A percentile compares a stretch with the other conserved stretches of the same genome.
phyloP scores from a whole-genome alignment of 208 protist species.

The Naegleria gruberi region DNA sequence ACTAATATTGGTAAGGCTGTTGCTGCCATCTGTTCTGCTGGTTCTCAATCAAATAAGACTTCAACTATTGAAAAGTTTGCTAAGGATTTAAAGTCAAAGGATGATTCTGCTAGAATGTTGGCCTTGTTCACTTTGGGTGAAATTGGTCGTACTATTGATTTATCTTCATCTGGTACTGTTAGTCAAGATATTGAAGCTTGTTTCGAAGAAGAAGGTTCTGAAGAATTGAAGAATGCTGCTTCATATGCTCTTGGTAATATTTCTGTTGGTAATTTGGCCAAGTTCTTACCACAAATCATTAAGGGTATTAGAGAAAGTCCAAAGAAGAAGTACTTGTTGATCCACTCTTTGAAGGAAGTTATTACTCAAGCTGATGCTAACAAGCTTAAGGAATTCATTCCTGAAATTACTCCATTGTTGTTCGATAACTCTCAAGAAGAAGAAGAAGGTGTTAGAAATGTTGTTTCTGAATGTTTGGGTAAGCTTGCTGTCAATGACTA shows the following conservation, averaged over 20 bases:
- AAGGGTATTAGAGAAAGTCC: conserved; percentile 43
- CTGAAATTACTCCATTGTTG: conserved; percentile 33
- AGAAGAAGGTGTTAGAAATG: conserved; percentile 62
- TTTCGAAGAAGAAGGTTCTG: conserved; percentile 44
- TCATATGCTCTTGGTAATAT: conserved; percentile 52
- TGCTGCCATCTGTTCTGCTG: neutral
- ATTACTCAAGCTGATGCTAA: conserved; percentile 12
- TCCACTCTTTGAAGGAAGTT: conserved; percentile 60
- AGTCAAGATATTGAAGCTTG: conserved; percentile 28
- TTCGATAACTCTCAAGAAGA: conserved; percentile 39
- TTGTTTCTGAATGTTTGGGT: conserved; percentile 69
- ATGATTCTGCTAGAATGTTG: neutral
- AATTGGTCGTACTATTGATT: conserved; percentile 51
- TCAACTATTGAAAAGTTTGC: conserved; percentile 1
- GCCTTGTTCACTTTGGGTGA: conserved; percentile 48
- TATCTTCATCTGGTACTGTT: conserved; percentile 19
- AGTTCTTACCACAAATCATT: conserved; percentile 54
- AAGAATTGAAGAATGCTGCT: conserved; percentile 62
- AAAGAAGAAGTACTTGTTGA: conserved; percentile 60
- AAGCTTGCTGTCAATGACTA: conserved; percentile 56
- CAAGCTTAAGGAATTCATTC: conserved; percentile 13
- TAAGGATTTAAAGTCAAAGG: neutral
- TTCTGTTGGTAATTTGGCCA: conserved; percentile 45
- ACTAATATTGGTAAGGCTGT: conserved; percentile 13
- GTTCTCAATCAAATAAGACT: neutral